A percentile compares a stretch with the other conserved stretches of the same genome.
These are phyloP conservation scores for Inga leiocalycina DNA, from an alignment of 306 rosid species.

Conservation along the genomic window DNA sequence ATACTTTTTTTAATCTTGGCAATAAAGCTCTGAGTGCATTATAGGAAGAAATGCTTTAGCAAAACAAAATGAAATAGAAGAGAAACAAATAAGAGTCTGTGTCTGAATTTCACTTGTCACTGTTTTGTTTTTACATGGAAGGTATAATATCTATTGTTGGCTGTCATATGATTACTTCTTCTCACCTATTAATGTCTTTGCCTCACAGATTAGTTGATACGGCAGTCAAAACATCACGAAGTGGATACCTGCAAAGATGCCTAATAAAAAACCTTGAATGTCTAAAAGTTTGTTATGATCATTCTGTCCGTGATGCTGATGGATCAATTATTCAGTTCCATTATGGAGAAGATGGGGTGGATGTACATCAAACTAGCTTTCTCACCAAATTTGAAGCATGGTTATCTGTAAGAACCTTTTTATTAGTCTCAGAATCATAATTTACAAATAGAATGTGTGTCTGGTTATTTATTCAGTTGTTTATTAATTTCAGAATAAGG, in stretches of 20 bases:
- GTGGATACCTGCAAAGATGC: constrained; percentile 98
- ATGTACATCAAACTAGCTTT: constrained; percentile 90
- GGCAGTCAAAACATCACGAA: constrained; percentile 96
- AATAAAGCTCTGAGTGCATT: not conserved
- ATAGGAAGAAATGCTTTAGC: not conserved
- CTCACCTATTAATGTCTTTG: constrained; percentile 19
- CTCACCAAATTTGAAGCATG: constrained; percentile 76
- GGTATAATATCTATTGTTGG: constrained; percentile 11
- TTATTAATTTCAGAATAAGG: constrained; percentile 72
- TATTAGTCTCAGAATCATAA: constrained; percentile 10
- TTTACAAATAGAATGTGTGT: constrained; percentile 27
- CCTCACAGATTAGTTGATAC: constrained; percentile 87
- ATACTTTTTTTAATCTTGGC: not conserved
- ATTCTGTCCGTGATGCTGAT: constrained; percentile 95
- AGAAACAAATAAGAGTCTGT: not conserved
- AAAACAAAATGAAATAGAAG: not conserved
- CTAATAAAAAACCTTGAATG: constrained; percentile 86
- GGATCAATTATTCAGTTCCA: constrained; percentile 85
- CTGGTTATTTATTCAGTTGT: constrained; percentile 27
- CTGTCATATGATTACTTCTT: constrained; percentile 26
- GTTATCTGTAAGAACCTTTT: constrained; percentile 56
- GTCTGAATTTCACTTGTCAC: constrained; percentile 14
- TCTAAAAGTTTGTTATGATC: constrained; percentile 82
- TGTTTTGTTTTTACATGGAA: constrained; percentile 11
- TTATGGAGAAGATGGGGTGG: constrained; percentile 97